These are phyloP conservation scores for Chaetomiaceae sp. DNA, from an alignment of 2,329 filamentous ascomycete species.

Conservation along the genomic window DNA sequence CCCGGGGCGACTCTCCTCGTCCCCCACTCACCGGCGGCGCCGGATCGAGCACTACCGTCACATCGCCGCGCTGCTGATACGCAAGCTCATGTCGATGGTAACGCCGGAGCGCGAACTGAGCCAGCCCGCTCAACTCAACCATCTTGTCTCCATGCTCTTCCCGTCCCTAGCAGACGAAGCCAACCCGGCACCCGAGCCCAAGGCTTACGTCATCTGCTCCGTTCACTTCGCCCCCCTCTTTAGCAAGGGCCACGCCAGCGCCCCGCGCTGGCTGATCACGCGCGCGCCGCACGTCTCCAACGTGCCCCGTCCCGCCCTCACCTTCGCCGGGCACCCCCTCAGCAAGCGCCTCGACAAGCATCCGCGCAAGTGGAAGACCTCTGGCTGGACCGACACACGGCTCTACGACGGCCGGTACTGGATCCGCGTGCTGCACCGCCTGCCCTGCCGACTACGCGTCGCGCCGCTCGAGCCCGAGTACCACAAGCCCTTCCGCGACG, in stretches of 20 bases:
- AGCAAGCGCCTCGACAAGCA: slow-evolving; percentile 8
- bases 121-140: slow-evolving; percentile 39
- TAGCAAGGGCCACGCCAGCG: slow-evolving; percentile 8
- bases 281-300: slow-evolving; percentile 41
- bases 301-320: slow-evolving; percentile 28
- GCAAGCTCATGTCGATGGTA: slow-evolving; percentile 44
- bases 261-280: slow-evolving; percentile 39
- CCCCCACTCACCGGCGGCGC: slow-evolving; percentile 19
- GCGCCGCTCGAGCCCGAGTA: slow-evolving; percentile 41
- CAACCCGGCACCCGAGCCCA: slow-evolving; percentile 17
- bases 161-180: slow-evolving; percentile 34
- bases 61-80: slow-evolving; percentile 42
- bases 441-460: slow-evolving; percentile 37
- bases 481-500: slow-evolving; percentile 43
- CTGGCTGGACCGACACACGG: slow-evolving; percentile 30
- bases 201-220: slow-evolving; percentile 40
- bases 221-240: slow-evolving; percentile 41
- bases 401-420: slow-evolving; percentile 59
- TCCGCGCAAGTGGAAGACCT: slow-evolving; percentile 24
- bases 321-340: slow-evolving; percentile 17
- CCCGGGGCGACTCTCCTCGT: slow-evolving; percentile 19
- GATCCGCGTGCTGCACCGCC: slow-evolving; percentile 43
- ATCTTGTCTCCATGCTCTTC: slow-evolving; percentile 42
- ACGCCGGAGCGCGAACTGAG: slow-evolving; percentile 42
- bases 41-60: slow-evolving; percentile 35